Percentiles rank a stretch among this genome's conserved stretches.
phyloP scores from a whole-genome alignment of 1,139 yeast genomes.

The Yamadazyma sp. region DNA sequence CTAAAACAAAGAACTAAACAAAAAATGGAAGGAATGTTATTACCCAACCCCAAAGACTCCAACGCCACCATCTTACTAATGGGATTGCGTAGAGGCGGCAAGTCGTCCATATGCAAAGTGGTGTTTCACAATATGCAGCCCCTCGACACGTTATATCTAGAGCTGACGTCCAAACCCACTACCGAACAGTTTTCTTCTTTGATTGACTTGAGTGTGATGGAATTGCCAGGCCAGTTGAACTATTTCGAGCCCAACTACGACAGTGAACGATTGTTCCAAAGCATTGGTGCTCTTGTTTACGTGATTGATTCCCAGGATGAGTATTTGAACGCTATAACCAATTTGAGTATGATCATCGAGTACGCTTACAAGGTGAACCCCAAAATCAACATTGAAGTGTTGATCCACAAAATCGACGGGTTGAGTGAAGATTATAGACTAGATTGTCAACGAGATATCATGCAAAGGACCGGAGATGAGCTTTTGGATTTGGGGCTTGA shows the following conservation, averaged over 20 bases:
- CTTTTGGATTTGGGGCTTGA: slow-evolving; percentile 84
- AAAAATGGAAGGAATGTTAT: slow-evolving; percentile 34
- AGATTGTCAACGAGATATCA: slow-evolving; percentile 94
- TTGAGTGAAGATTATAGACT: slow-evolving; percentile 88
- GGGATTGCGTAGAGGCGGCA: slow-evolving; percentile 84
- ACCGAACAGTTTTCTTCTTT: slow-evolving; percentile 74
- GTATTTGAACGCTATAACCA: slow-evolving; percentile 86
- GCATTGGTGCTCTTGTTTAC: slow-evolving; percentile 91
- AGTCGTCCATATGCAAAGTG: slow-evolving; percentile 90
- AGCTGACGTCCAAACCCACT: slow-evolving; percentile 87
- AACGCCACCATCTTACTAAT: slow-evolving; percentile 75
- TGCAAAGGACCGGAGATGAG: slow-evolving; percentile 95
- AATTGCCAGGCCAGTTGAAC: slow-evolving; percentile 91
- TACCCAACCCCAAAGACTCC: slow-evolving; percentile 40
- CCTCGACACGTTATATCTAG: slow-evolving; percentile 84
- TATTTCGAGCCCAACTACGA: slow-evolving; percentile 85
- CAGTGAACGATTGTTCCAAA: slow-evolving; percentile 70
- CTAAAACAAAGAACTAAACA: background rate
- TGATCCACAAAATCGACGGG: slow-evolving; percentile 95
- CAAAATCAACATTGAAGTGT: slow-evolving; percentile 81
- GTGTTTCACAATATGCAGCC: slow-evolving; percentile 98
- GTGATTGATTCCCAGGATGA: slow-evolving; percentile 96
- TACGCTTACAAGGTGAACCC: slow-evolving; percentile 88
- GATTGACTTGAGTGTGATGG: slow-evolving; percentile 90
- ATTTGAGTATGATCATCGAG: slow-evolving; percentile 83